Conservation (phyloP, 2,329 filamentous ascomycete species). For the Passalora sequoiae region DNA sequence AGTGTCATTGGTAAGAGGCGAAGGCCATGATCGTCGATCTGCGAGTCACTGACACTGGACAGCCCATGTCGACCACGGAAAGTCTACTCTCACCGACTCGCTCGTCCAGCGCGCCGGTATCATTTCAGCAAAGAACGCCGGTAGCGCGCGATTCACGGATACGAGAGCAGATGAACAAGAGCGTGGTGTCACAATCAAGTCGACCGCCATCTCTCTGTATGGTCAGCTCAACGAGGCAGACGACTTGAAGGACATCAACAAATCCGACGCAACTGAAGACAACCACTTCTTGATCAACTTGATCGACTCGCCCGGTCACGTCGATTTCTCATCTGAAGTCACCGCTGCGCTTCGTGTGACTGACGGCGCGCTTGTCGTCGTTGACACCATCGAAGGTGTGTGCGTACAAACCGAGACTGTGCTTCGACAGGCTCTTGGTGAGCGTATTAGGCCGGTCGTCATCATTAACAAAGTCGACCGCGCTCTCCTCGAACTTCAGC, state of each 20-base stretch:
- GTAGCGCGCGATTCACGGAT: constrained; percentile 92
- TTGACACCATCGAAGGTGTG: constrained; percentile 99
- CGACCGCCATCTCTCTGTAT: constrained; percentile 97
- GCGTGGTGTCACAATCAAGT: constrained; percentile 99
- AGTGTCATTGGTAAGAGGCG: constrained; percentile 99
- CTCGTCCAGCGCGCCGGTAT: constrained; percentile 99
- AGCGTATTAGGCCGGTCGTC: constrained; percentile 99
- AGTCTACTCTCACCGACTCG: constrained; percentile 98
- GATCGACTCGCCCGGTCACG: constrained; percentile 99
- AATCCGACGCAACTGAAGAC: constrained; percentile 68
- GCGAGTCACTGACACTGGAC: no score
- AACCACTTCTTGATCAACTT: constrained; percentile 99
- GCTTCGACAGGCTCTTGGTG: constrained; percentile 95
- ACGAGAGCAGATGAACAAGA: constrained; percentile 97
- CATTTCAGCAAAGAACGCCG: constrained; percentile 95
- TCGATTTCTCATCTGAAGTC: constrained; percentile 99
- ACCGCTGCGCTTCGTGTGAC: constrained; percentile 99
- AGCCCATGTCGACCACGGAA: constrained; percentile 99
- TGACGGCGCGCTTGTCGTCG: constrained; percentile 98
- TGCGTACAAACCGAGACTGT: constrained; percentile 99
- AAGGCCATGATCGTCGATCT: no score
- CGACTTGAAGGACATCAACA: constrained; percentile 89
- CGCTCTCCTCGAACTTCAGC: constrained; percentile 97
- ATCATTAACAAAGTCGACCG: constrained; percentile 99
- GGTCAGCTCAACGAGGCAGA: constrained; percentile 73